phyloP scores from a whole-genome alignment of 73 alveolate species.

The Urostyla sp. region DNA sequence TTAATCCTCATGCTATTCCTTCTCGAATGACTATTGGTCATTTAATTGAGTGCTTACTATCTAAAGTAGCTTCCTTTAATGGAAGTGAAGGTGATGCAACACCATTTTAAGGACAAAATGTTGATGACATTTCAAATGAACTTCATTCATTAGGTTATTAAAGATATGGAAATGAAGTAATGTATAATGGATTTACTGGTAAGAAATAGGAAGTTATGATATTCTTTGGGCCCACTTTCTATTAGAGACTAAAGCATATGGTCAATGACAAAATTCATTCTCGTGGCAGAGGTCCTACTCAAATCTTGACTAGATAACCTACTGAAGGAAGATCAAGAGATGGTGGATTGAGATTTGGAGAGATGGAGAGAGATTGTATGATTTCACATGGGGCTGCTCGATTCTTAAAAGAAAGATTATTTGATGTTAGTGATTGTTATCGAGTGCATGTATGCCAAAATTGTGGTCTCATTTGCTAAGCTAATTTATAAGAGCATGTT shows the following conservation, averaged over 20 bases:
- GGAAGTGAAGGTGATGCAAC: conserved; percentile 98
- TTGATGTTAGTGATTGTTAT: conserved; percentile 98
- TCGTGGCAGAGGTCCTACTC: conserved; percentile 96
- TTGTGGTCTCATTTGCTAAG: conserved; percentile 95
- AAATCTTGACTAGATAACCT: conserved; percentile 98
- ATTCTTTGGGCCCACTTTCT: conserved; percentile 99
- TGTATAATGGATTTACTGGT: conserved; percentile 99
- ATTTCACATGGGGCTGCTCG: conserved; percentile 99
- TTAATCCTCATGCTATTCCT: conserved; percentile 99
- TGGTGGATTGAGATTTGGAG: conserved; percentile 99
- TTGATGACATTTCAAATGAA: conserved; percentile 93
- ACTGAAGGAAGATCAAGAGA: conserved; percentile 99
- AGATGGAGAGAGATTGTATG: conserved; percentile 99
- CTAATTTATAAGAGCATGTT: conserved; percentile 83
- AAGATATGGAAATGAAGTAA: conserved; percentile 96
- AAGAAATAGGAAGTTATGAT: conserved; percentile 91
- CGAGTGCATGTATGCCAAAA: conserved; percentile 96
- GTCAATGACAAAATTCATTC: conserved; percentile 99
- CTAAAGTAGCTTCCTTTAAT: conserved; percentile 93
- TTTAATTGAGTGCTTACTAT: conserved; percentile 97
- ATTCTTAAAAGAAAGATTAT: conserved; percentile 96
- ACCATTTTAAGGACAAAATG: conserved; percentile 98
- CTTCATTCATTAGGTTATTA: conserved; percentile 96
- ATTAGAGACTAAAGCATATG: conserved; percentile 99
- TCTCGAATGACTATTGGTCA: conserved; percentile 99